These are phyloP conservation scores for Lachnellula occidentalis DNA, from an alignment of 2,329 filamentous ascomycete genomes.

Conservation along the genomic window DNA sequence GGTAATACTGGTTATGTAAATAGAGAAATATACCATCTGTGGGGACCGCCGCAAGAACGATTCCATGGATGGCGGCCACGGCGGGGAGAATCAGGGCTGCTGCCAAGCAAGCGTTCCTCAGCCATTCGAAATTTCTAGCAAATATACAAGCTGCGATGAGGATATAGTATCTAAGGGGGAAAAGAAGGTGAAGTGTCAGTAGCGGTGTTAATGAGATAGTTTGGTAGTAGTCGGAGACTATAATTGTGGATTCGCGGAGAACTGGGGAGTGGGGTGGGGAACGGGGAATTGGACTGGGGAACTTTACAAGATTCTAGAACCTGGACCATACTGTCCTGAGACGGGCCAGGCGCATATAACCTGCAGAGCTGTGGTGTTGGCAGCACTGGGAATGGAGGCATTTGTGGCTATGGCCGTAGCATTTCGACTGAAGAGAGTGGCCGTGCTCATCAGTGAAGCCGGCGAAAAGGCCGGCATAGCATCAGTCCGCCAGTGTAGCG, in stretches of 20 bases:
- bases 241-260: not conserved
- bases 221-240: not conserved
- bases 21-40: constrained; percentile 43
- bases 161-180: constrained; percentile 50
- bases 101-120: constrained; percentile 57
- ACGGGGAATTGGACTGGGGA: not conserved
- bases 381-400: constrained; percentile 16
- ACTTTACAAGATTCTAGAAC: constrained; percentile 46
- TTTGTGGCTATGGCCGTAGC: constrained; percentile 10
- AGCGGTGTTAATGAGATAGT: too few species aligned
- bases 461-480: constrained; percentile 34
- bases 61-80: constrained; percentile 57
- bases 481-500: not conserved
- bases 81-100: constrained; percentile 58
- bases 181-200: not conserved
- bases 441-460: constrained; percentile 24
- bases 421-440: constrained; percentile 19
- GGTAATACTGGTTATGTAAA: not conserved
- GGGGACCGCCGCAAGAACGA: constrained; percentile 55
- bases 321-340: constrained; percentile 51
- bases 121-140: constrained; percentile 56
- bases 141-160: constrained; percentile 58
- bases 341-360: constrained; percentile 54
- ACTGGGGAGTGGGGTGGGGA: not conserved
- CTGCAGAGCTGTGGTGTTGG: constrained; percentile 29